Evolutionary conservation across 2,329 filamentous ascomycete species (phyloP), one percentile per base, ranked within the genome.

Genomic region (Monosporascus cannonballus): DNA sequence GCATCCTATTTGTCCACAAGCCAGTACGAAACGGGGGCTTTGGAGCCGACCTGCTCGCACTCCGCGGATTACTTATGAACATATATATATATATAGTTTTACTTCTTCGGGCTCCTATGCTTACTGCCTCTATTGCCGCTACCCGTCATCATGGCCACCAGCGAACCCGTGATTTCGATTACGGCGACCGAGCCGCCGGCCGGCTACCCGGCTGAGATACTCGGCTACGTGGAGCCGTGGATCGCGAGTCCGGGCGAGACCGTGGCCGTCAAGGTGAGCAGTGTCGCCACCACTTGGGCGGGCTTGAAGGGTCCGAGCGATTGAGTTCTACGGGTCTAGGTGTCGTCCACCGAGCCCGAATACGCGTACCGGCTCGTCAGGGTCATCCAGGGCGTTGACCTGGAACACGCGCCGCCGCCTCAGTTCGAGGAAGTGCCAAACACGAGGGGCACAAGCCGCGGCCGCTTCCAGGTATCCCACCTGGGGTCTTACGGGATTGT

Each of bases 341-440:
- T 53, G 37, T 58, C 54, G 22, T 54, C 36, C 30, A 60, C 50
- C 9, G 56, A 56, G 37, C 46, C 49, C 44, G 42, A 51, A 18
- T 59, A 58, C 41, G 44, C 39, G 36, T 54, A 58, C 48, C 56
- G 56, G 18, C 47, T 51, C 37, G 52, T 56, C 36, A 52, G 55
- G 20, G 41, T 57, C 6, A 53, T 56, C 24, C 56, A 58, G 44
- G 56, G 56, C 15, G 47, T 54, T 22, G 50, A 44, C 37, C 38
- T 52, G 34, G 51, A 51, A n/a, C 51, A 58, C 44, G 36, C 51
- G 6, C 54, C 56, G 2, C 37, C 46, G 7, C 44, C 51, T 11
- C 18, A 50, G 34, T 42, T 50, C 45, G 46, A 54, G 37, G 41
- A 52, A 27, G 42, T 58, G 17, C 22, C 15, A 7, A 41, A 41